phyloP scores from a whole-genome alignment of 495 filamentous ascomycete genomes.

The Penicillium desertorum region DNA sequence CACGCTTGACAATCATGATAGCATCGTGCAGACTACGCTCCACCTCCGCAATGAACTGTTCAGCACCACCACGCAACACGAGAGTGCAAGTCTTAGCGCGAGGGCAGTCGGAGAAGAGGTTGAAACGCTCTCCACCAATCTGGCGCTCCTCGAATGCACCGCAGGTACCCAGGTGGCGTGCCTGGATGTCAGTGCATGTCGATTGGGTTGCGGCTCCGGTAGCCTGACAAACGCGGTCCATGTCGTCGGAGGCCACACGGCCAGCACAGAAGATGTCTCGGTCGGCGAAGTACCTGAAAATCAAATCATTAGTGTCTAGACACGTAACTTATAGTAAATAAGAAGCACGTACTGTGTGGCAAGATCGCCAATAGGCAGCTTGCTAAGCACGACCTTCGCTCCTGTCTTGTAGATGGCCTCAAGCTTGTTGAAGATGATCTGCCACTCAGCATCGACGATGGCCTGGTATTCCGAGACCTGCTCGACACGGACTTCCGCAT shows the following conservation, averaged over 20 bases:
- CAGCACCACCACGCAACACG: conserved; percentile 89
- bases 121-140: conserved; percentile 95
- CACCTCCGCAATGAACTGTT: conserved; percentile 98
- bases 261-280: conserved; percentile 98
- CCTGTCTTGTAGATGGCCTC: conserved; percentile 90
- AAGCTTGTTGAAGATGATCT: conserved; percentile 99
- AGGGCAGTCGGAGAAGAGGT: conserved; percentile 96
- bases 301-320: conserved; percentile 9
- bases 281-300: conserved; percentile 83
- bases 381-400: conserved; percentile 94
- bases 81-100: conserved; percentile 95
- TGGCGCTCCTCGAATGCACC: conserved; percentile 91
- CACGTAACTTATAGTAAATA: background rate
- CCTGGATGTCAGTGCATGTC: conserved; percentile 92
- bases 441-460: conserved; percentile 98
- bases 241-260: conserved; percentile 86
- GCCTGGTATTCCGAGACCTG: conserved; percentile 99
- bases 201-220: conserved; percentile 91
- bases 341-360: conserved; percentile 75
- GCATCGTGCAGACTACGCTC: conserved; percentile 96
- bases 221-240: conserved; percentile 94
- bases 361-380: conserved; percentile 95
- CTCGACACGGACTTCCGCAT: conserved; percentile 95
- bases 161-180: conserved; percentile 88
- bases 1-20: conserved; percentile 99